phyloP scores from a whole-genome alignment of 805 yeast genomes.

The Lipomyces lipofer region DNA sequence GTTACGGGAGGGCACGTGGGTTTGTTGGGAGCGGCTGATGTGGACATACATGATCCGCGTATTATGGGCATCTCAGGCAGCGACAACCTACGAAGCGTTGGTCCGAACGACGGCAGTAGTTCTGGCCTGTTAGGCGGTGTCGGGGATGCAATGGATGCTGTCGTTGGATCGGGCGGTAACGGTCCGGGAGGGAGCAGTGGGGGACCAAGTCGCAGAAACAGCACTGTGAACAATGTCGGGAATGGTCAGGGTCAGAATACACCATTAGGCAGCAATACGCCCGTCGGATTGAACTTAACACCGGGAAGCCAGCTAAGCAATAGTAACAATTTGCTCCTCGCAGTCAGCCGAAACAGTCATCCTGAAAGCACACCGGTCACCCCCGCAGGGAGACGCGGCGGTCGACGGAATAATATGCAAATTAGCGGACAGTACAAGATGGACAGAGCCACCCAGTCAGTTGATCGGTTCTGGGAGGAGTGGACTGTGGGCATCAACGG shows the following conservation, averaged over 20 bases:
- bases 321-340: conserved; percentile 13
- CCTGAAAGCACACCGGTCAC: conserved; percentile 18
- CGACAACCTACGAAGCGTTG: neutral
- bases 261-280: too few species aligned
- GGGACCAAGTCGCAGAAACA: neutral
- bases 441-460: conserved; percentile 30
- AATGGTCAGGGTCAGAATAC: too few species aligned
- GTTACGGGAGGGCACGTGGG: conserved; percentile 9
- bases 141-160: conserved; percentile 4
- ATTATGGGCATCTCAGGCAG: conserved; percentile 10
- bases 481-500: conserved; percentile 46
- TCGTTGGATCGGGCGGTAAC: neutral
- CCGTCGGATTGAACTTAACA: neutral
- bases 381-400: conserved; percentile 13
- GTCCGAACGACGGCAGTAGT: neutral
- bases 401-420: conserved; percentile 1
- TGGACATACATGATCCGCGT: conserved; percentile 29
- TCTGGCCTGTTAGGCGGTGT: neutral
- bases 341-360: conserved; percentile 5
- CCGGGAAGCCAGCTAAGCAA: neutral
- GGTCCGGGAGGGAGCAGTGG: neutral
- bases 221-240: neutral
- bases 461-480: conserved; percentile 41
- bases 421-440: conserved; percentile 25
- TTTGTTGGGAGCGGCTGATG: conserved; percentile 12